Conservation (phyloP, 148 eudicot species). For the Rhododendron ferrugineum region DNA sequence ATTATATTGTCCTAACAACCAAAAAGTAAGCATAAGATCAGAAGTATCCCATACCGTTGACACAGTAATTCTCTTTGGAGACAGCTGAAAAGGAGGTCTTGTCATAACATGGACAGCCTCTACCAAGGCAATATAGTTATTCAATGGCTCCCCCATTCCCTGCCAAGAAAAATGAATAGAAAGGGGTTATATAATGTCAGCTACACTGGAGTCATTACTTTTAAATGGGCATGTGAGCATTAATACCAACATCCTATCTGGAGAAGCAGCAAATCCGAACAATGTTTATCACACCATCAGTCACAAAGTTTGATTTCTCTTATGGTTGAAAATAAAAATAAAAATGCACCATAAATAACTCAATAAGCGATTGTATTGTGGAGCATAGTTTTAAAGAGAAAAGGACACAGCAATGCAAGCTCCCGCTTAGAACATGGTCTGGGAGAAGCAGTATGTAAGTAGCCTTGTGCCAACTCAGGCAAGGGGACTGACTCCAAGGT, state of each 20-base stretch:
- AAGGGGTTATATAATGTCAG: background rate
- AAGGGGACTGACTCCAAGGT: background rate
- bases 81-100: slow-evolving; percentile 69
- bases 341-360: background rate
- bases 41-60: slow-evolving; percentile 62
- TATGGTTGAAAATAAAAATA: background rate
- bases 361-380: background rate
- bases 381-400: background rate
- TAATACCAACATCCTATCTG: background rate
- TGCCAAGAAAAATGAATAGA: slow-evolving; percentile 23
- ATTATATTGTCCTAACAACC: background rate
- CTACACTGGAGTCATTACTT: background rate
- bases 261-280: background rate
- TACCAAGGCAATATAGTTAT: slow-evolving; percentile 75
- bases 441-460: background rate
- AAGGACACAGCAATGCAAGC: background rate
- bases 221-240: background rate
- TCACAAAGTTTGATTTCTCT: background rate
- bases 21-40: background rate
- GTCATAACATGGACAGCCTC: slow-evolving; percentile 85
- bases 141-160: slow-evolving; percentile 99
- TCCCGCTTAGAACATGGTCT: background rate
- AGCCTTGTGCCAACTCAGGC: background rate
- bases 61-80: slow-evolving; percentile 76
- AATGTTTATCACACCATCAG: background rate